Conservation (phyloP, 345 rosid species). For the Pistacia vera region DNA sequence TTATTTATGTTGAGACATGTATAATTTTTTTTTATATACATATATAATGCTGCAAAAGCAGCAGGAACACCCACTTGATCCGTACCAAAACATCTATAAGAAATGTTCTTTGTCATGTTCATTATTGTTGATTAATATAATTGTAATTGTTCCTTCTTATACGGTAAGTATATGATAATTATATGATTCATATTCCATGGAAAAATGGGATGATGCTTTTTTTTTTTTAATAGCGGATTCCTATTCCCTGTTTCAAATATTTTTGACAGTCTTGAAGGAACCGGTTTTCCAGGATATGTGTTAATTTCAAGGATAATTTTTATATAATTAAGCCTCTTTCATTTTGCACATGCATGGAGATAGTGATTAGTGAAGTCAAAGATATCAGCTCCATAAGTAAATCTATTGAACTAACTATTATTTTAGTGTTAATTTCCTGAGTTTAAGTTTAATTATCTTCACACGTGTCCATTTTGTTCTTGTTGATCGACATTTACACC, state of each 20-base stretch:
- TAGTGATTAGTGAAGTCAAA: conserved; percentile 1
- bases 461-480: too few relatives aligned
- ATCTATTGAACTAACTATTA: not conserved
- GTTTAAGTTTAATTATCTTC: too few relatives aligned
- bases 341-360: not conserved
- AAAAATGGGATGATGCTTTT: not conserved
- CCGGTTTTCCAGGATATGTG: not conserved
- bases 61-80: too few relatives aligned
- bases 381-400: not conserved
- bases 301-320: not conserved
- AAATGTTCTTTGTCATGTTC: too few relatives aligned
- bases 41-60: too few relatives aligned
- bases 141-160: too few relatives aligned
- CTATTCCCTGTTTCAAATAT: not conserved
- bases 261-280: not conserved
- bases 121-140: too few relatives aligned
- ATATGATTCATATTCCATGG: not conserved
- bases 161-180: not conserved
- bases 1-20: too few relatives aligned
- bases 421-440: too few relatives aligned
- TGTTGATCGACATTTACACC: too few relatives aligned
- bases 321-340: not conserved
- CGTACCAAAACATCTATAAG: too few relatives aligned
- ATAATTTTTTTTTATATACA: too few relatives aligned
- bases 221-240: not conserved